Conservation (phyloP, 2,329 filamentous ascomycete species). For the Alternaria consortialis region DNA sequence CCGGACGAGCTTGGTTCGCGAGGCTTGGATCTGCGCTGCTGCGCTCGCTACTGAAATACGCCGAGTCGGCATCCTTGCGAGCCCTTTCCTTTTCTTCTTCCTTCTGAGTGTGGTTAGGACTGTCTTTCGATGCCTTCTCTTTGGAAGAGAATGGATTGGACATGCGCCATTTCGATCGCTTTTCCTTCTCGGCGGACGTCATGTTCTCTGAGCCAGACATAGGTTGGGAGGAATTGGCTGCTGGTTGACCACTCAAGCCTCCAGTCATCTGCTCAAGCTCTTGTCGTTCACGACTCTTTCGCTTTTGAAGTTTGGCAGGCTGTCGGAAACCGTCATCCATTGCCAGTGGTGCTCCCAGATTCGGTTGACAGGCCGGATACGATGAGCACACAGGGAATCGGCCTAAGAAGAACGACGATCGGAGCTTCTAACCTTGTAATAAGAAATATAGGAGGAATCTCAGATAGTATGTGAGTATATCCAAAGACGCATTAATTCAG, state of each 20-base stretch:
- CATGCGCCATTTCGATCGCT: constrained; percentile 49
- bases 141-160: constrained; percentile 50
- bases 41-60: constrained; percentile 47
- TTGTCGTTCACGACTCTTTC: constrained; percentile 42
- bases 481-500: constrained; percentile 7
- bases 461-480: constrained; percentile 1
- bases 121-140: constrained; percentile 38
- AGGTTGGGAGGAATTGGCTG: constrained; percentile 29
- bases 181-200: constrained; percentile 42
- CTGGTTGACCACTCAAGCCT: constrained; percentile 24
- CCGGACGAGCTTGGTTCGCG: constrained; percentile 36
- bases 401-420: not conserved
- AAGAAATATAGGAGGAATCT: not conserved
- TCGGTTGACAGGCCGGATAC: not conserved
- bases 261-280: constrained; percentile 37
- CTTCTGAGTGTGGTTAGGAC: constrained; percentile 7
- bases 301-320: constrained; percentile 44
- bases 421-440: not conserved
- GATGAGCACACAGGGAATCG: not conserved
- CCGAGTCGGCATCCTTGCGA: constrained; percentile 39
- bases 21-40: constrained; percentile 46
- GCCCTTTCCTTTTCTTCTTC: constrained; percentile 24
- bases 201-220: constrained; percentile 27
- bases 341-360: not conserved
- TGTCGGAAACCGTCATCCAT: constrained; percentile 36